Percentiles rank a stretch among this genome's conserved stretches.
Evolutionary conservation across 345 rosid species (phyloP).

Genomic region (Brassica rapa): DNA sequence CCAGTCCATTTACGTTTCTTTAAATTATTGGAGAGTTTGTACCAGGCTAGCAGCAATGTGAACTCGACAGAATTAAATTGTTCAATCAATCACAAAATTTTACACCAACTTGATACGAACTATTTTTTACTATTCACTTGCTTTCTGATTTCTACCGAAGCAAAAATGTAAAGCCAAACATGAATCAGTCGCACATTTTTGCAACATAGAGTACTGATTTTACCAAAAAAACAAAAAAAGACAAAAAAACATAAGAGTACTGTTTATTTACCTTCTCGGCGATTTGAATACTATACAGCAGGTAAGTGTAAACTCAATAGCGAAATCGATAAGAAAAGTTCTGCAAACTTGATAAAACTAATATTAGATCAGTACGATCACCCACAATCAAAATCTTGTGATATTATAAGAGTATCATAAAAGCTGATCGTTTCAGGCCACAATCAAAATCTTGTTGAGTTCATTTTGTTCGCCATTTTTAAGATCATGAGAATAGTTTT

Average conservation of each 20-base stretch:
- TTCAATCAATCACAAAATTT: neutral
- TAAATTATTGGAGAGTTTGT: conserved; percentile 31
- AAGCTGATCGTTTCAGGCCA: neutral
- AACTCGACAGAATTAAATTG: neutral
- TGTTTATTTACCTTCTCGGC: neutral
- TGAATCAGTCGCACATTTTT: neutral
- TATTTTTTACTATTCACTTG: neutral
- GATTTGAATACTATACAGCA: neutral
- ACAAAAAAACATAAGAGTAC: too few relatives aligned
- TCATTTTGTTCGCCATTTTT: too few relatives aligned
- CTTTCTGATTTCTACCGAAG: neutral
- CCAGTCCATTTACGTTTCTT: conserved; percentile 32
- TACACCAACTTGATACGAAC: neutral
- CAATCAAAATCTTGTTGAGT: too few relatives aligned
- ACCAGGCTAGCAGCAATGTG: conserved; percentile 8
- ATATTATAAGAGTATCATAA: neutral
- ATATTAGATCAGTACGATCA: neutral
- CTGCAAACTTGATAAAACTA: neutral
- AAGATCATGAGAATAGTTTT: too few relatives aligned
- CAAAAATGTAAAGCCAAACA: neutral
- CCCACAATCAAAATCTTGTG: neutral
- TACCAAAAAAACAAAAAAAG: too few relatives aligned
- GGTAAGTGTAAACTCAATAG: neutral
- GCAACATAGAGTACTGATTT: neutral
- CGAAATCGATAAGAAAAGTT: neutral